phyloP scores from a whole-genome alignment of 768 basidiomycete species.

The Pisolithus marmoratus region DNA sequence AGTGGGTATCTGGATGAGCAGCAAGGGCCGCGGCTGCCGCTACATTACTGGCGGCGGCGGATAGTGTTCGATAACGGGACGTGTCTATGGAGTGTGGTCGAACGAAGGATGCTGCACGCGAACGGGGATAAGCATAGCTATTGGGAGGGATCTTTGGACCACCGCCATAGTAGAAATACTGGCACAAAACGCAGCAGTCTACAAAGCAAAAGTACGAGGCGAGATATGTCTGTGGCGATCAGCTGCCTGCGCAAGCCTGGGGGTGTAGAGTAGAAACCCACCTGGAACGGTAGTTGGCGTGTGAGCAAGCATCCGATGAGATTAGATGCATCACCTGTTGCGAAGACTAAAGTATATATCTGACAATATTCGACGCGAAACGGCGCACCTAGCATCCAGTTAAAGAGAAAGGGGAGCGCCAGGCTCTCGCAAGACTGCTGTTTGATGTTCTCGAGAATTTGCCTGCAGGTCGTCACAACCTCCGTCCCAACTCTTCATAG shows the following conservation, averaged over 20 bases:
- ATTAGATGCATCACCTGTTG: slow-evolving; percentile 85
- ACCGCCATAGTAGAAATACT: slow-evolving; percentile 75
- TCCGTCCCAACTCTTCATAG: slow-evolving; percentile 6
- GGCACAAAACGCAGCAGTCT: slow-evolving; percentile 67
- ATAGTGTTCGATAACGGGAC: slow-evolving; percentile 63
- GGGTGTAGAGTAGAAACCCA: slow-evolving; percentile 28
- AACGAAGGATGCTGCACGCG: slow-evolving; percentile 36
- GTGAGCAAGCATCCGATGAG: slow-evolving; percentile 89
- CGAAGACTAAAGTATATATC: background rate
- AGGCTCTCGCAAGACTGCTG: slow-evolving; percentile 83
- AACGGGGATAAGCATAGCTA: slow-evolving; percentile 34
- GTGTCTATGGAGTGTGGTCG: slow-evolving; percentile 50
- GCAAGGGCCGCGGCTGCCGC: slow-evolving; percentile 67
- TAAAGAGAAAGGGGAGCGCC: slow-evolving; percentile 87
- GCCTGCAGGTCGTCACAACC: slow-evolving; percentile 40
- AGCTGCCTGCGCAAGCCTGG: background rate
- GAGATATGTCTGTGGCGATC: slow-evolving; percentile 66
- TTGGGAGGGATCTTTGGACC: slow-evolving; percentile 29
- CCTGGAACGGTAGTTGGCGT: slow-evolving; percentile 92
- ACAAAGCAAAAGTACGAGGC: slow-evolving; percentile 87
- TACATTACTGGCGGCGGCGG: slow-evolving; percentile 65
- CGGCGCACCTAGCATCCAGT: slow-evolving; percentile 81
- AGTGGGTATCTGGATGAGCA: slow-evolving; percentile 50
- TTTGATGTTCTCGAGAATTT: slow-evolving; percentile 74
- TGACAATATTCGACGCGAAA: slow-evolving; percentile 6